Conservation (phyloP, 345 rosid species). For the Lagerstroemia speciosa region DNA sequence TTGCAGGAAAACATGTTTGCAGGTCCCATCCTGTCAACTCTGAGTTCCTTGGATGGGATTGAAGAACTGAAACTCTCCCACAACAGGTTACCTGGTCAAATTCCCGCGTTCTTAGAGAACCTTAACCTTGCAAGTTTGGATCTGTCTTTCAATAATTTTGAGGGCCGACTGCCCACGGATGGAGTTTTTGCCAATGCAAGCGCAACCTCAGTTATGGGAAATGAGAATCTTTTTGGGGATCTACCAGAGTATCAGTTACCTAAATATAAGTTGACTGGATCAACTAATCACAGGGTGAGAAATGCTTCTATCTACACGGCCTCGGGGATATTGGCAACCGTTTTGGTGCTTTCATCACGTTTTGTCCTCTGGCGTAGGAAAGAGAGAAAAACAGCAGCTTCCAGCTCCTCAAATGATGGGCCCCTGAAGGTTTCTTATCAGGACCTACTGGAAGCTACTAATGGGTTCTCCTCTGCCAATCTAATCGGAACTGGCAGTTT, state of each 20-base stretch:
- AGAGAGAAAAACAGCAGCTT: neutral
- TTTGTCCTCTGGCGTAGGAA: neutral
- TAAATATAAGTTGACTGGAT: neutral
- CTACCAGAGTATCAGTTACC: neutral
- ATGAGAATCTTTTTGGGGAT: neutral
- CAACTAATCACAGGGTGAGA: neutral
- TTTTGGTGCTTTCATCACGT: neutral
- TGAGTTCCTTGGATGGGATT: neutral
- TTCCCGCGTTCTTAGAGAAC: constrained; percentile 7
- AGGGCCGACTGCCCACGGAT: constrained; percentile 12
- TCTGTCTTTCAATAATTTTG: constrained; percentile 16
- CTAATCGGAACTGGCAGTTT: neutral
- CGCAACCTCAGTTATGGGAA: neutral
- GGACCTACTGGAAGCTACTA: neutral
- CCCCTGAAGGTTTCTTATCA: neutral
- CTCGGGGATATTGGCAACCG: neutral
- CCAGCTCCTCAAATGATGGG: neutral
- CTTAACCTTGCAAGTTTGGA: constrained; percentile 6
- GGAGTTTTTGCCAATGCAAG: constrained; percentile 11
- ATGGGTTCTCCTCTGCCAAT: constrained; percentile 4
- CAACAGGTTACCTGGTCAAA: neutral
- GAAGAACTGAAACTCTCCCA: neutral
- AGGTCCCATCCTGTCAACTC: constrained; percentile 2
- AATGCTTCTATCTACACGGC: neutral
- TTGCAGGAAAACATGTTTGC: neutral